A percentile compares a stretch with the other conserved stretches of the same genome.
Conservation (phyloP, 208 protist species). For the Leishmania guyanensis region DNA sequence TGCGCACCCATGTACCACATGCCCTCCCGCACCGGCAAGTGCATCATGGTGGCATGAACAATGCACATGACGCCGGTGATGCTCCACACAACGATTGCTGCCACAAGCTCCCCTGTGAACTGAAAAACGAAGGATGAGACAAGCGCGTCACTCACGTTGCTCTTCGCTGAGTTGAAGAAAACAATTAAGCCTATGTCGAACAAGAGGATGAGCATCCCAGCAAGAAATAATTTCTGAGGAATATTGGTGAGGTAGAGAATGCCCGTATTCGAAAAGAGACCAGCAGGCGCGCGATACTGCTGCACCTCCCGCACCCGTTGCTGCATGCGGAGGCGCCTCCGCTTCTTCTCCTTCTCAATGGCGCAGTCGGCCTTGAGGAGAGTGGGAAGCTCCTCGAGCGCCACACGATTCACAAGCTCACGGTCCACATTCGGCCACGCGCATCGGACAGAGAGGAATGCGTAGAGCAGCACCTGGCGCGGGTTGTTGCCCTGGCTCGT, state of each 20-base stretch:
- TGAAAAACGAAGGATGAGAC: background rate
- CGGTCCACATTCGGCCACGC: constrained; percentile 55
- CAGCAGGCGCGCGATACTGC: constrained; percentile 39
- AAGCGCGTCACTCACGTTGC: background rate
- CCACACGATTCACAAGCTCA: constrained; percentile 47
- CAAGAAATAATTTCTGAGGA: constrained; percentile 53
- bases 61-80: background rate
- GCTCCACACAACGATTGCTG: constrained; percentile 8
- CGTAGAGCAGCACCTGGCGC: constrained; percentile 58
- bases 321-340: constrained; percentile 16
- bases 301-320: constrained; percentile 23
- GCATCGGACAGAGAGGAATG: constrained; percentile 60
- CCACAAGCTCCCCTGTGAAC: background rate
- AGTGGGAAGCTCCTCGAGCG: constrained; percentile 58
- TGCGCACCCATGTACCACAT: constrained; percentile 3
- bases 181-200: constrained; percentile 11
- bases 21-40: constrained; percentile 32
- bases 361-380: constrained; percentile 61
- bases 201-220: constrained; percentile 42
- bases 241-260: constrained; percentile 67
- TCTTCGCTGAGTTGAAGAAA: background rate
- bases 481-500: constrained; percentile 76
- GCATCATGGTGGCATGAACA: constrained; percentile 39
- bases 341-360: constrained; percentile 40
- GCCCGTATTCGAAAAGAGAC: constrained; percentile 55